Conservation (phyloP, 208 protist genomes). For the Trichomonas tenax region DNA sequence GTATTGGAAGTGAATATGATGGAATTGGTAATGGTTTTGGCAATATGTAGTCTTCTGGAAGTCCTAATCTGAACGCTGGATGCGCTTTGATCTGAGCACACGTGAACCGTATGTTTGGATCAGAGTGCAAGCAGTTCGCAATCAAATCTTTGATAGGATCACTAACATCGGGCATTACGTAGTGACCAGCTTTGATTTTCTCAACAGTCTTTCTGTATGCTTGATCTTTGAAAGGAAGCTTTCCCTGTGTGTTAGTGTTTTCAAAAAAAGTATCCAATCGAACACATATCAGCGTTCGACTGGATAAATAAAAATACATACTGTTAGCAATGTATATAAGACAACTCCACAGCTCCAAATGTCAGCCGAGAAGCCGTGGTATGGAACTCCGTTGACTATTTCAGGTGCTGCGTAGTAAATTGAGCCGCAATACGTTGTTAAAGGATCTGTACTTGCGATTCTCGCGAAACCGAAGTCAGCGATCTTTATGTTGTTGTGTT, state of each 20-base stretch:
- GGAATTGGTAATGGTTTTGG: background rate
- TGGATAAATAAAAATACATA: background rate
- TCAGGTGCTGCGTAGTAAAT: constrained; percentile 26
- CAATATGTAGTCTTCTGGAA: background rate
- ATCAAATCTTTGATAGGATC: constrained; percentile 24
- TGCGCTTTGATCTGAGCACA: constrained; percentile 21
- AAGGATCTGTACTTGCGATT: background rate
- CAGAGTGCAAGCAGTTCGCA: background rate
- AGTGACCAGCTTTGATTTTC: background rate
- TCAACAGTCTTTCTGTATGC: background rate
- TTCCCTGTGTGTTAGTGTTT: constrained; percentile 1
- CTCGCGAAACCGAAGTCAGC: constrained; percentile 26
- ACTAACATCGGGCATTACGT: background rate
- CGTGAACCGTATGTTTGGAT: constrained; percentile 18
- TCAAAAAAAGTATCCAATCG: background rate
- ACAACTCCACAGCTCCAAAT: constrained; percentile 24
- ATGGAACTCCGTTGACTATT: background rate
- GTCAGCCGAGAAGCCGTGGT: constrained; percentile 1
- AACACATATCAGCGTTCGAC: background rate
- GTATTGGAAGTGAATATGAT: background rate
- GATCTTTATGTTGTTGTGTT: constrained; percentile 19
- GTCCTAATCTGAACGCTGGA: constrained; percentile 18
- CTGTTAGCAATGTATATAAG: constrained; percentile 23
- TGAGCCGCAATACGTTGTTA: constrained; percentile 24
- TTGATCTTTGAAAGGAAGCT: background rate